These are phyloP conservation scores for Auriculariales sp. DNA, from an alignment of 768 basidiomycete species.

Conservation along the genomic window DNA sequence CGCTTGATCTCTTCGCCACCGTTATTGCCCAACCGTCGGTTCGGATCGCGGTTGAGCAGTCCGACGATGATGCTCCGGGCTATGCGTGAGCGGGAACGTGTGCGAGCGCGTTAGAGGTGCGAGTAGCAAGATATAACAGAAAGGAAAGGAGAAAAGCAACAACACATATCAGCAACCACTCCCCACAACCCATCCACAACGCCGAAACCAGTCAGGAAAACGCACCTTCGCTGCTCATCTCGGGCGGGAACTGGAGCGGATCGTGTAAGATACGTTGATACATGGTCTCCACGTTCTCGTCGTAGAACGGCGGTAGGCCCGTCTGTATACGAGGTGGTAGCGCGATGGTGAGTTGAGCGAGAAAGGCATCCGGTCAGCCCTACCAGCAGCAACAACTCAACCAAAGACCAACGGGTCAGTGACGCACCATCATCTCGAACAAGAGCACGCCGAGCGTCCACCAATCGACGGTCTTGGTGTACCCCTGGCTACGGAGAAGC, in stretches of 20 bases:
- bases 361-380: constrained; percentile 67
- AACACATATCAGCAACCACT: no score
- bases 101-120: no score
- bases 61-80: constrained; percentile 81
- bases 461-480: constrained; percentile 98
- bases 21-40: constrained; percentile 72
- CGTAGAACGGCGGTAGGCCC: constrained; percentile 95
- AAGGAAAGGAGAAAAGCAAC: no score
- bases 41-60: constrained; percentile 78
- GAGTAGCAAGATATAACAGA: no score
- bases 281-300: constrained; percentile 97
- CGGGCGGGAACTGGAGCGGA: constrained; percentile 81
- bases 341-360: constrained; percentile 10
- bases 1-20: constrained; percentile 94
- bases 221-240: constrained; percentile 77
- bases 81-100: no score
- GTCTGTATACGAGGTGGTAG: constrained; percentile 34
- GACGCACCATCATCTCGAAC: constrained; percentile 84
- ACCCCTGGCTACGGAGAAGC: constrained; percentile 88
- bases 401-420: neutral
- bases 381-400: no score
- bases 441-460: constrained; percentile 94
- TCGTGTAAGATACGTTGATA: constrained; percentile 91
- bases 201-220: no score
- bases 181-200: no score